A percentile compares a stretch with the other conserved stretches of the same genome.
These are phyloP conservation scores for Phenoliferia sp. DNA, from an alignment of 1,284 basidiomycete genomes.

Conservation along the genomic window DNA sequence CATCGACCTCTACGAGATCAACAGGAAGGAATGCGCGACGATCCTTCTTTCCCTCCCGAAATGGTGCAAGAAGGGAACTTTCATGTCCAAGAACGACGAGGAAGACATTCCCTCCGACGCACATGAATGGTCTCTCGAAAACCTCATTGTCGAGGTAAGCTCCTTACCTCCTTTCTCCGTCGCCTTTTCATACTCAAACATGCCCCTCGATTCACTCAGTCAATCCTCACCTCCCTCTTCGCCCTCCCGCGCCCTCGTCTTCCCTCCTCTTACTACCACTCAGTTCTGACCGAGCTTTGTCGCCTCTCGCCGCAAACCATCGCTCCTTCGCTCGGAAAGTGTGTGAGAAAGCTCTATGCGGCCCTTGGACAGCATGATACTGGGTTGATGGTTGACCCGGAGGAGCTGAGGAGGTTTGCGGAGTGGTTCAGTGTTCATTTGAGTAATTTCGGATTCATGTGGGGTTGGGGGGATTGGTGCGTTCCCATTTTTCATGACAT, in stretches of 20 bases:
- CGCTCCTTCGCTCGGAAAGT: constrained; percentile 93
- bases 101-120: constrained; percentile 48
- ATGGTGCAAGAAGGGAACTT: constrained; percentile 77
- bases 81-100: constrained; percentile 50
- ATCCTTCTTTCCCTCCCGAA: constrained; percentile 81
- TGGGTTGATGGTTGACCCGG: constrained; percentile 56
- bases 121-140: constrained; percentile 59
- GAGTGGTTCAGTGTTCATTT: constrained; percentile 97
- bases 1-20: constrained; percentile 88
- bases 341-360: constrained; percentile 78
- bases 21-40: constrained; percentile 88
- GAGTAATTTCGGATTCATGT: constrained; percentile 95
- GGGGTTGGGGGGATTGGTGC: constrained; percentile 99
- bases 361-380: constrained; percentile 59
- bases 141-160: constrained; percentile 67
- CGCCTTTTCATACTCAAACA: not conserved
- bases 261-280: constrained; percentile 79
- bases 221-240: constrained; percentile 69
- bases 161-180: not conserved
- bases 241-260: constrained; percentile 70
- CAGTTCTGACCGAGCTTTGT: constrained; percentile 88
- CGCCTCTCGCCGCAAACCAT: constrained; percentile 84
- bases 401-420: constrained; percentile 70
- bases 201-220: constrained; percentile 5
- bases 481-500: constrained; percentile 34